These are phyloP conservation scores for Floccularia luteovirens DNA, from an alignment of 768 basidiomycete species.

Conservation along the genomic window DNA sequence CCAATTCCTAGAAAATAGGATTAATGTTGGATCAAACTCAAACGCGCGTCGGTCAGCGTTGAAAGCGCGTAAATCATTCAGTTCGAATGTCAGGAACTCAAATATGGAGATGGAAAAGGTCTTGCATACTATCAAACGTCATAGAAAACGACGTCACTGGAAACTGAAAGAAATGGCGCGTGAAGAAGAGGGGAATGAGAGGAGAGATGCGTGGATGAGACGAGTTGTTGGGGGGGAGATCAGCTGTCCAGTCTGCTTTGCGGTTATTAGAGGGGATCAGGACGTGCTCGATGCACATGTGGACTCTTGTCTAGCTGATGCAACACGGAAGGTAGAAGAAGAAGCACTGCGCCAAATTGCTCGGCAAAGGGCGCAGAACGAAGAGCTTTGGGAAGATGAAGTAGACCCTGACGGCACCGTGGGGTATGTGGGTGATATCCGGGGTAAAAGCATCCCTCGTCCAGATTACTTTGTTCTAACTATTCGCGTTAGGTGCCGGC, in stretches of 20 bases:
- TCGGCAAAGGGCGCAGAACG: constrained; percentile 16
- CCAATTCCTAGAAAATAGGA: constrained; percentile 2
- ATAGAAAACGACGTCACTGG: constrained; percentile 60
- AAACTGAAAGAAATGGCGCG: constrained; percentile 60
- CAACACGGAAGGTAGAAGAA: constrained; percentile 33
- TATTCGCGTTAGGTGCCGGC: constrained; percentile 48
- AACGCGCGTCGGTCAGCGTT: constrained; percentile 29
- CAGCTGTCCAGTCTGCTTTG: constrained; percentile 66
- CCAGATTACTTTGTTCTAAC: constrained; percentile 1
- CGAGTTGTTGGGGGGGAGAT: constrained; percentile 30
- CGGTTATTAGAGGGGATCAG: constrained; percentile 50
- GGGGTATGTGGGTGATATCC: constrained; percentile 39
- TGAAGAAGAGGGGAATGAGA: constrained; percentile 39
- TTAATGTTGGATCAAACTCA: constrained; percentile 24
- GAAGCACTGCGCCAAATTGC: constrained; percentile 29
- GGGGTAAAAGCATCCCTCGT: constrained; percentile 25
- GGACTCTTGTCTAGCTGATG: constrained; percentile 68
- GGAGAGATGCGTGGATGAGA: constrained; percentile 20
- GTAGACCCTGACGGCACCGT: constrained; percentile 19
- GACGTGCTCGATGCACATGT: constrained; percentile 77
- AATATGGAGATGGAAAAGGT: constrained; percentile 41
- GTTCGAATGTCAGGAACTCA: constrained; percentile 15
- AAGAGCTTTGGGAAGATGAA: constrained; percentile 20
- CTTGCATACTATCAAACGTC: constrained; percentile 56
- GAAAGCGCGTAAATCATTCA: constrained; percentile 31